Evolutionary conservation across 208 protist species (phyloP).

Genomic region (Naegleria gruberi): DNA sequence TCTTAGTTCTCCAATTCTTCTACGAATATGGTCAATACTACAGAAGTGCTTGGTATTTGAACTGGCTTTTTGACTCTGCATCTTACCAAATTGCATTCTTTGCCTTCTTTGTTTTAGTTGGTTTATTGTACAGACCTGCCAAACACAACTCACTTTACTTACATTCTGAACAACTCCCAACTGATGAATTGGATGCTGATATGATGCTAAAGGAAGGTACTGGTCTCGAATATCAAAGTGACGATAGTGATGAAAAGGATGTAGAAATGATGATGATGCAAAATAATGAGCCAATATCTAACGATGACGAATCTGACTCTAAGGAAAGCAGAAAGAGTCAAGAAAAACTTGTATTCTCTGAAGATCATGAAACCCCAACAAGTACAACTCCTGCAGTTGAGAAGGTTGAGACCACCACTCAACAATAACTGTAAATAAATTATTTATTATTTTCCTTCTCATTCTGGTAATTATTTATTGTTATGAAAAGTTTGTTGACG

Average conservation of each 20-base stretch:
- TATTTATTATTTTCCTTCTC: too few relatives aligned
- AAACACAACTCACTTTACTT: not conserved
- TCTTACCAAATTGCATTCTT: not conserved
- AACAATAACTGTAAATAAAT: too few relatives aligned
- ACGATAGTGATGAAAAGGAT: not conserved
- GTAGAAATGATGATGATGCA: not conserved
- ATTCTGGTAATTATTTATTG: too few relatives aligned
- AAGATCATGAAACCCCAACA: too few relatives aligned
- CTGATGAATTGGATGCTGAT: not conserved
- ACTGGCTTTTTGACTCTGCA: not conserved
- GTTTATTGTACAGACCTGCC: not conserved
- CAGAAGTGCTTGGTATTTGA: not conserved
- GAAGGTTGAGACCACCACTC: too few relatives aligned
- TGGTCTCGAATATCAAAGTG: not conserved
- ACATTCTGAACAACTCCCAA: not conserved
- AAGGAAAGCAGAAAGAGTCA: not conserved
- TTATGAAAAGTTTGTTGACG: too few relatives aligned
- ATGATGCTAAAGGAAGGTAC: not conserved
- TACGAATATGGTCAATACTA: not conserved
- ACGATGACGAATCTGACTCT: not conserved
- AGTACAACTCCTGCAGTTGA: too few relatives aligned
- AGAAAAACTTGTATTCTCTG: not conserved
- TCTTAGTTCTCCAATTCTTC: not conserved
- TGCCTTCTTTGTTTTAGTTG: not conserved
- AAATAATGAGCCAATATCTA: not conserved